Percentiles rank a stretch among this genome's conserved stretches.
These are phyloP conservation scores for Cydonia oblonga DNA, from an alignment of 331 rosid species.

Conservation along the genomic window DNA sequence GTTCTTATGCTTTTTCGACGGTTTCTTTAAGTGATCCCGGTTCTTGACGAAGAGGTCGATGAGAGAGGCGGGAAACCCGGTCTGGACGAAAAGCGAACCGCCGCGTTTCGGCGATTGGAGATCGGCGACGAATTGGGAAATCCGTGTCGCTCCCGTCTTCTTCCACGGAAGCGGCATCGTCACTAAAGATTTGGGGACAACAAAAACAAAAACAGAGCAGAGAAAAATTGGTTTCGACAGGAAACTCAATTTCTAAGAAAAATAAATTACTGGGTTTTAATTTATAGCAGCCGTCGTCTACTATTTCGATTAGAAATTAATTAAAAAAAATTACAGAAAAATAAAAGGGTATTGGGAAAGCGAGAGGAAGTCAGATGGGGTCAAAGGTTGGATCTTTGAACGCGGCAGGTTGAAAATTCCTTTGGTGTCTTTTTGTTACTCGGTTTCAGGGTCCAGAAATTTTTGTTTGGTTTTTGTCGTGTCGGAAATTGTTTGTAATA, in stretches of 20 bases:
- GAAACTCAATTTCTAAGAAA: not conserved
- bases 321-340: not conserved
- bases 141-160: constrained; percentile 37
- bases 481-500: not conserved
- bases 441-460: not conserved
- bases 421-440: not conserved
- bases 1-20: constrained; percentile 13
- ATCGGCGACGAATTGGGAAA: constrained; percentile 74
- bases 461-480: not conserved
- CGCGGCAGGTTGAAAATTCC: not conserved
- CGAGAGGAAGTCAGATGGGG: not conserved
- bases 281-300: constrained; percentile 1
- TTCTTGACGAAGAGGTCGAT: constrained; percentile 80
- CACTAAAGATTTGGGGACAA: not conserved
- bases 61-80: constrained; percentile 93
- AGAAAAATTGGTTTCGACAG: not conserved
- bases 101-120: constrained; percentile 61
- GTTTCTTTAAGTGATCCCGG: constrained; percentile 38
- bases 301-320: not conserved
- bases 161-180: constrained; percentile 82
- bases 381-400: not conserved
- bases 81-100: constrained; percentile 63
- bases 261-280: not conserved
- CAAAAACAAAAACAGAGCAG: not conserved
- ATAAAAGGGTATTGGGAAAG: not conserved